Evolutionary conservation across 305 asterid species (phyloP).

Genomic region (Vinca major): DNA sequence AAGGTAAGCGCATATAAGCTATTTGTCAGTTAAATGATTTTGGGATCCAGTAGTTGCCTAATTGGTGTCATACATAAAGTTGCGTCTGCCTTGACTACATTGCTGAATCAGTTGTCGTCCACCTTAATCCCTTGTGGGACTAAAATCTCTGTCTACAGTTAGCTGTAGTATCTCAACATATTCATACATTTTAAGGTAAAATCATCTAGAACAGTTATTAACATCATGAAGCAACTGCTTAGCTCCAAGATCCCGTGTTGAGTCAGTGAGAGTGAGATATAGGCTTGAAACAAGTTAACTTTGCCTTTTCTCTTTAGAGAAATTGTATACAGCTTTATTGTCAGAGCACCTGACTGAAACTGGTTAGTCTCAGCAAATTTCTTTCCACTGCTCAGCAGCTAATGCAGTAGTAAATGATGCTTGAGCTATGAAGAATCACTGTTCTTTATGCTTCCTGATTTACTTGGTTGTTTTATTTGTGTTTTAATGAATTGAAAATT

Average conservation of each 20-base stretch:
- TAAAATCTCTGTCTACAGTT: neutral
- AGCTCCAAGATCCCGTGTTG: neutral
- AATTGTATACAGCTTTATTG: neutral
- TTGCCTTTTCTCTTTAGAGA: neutral
- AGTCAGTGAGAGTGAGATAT: neutral
- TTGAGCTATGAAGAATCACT: neutral
- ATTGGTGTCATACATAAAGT: neutral
- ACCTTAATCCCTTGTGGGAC: neutral
- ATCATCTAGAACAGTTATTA: neutral
- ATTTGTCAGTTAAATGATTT: neutral
- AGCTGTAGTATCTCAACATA: too few species aligned
- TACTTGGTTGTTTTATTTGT: neutral
- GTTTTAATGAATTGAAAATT: neutral
- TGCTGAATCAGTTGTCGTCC: neutral
- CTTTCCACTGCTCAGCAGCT: neutral
- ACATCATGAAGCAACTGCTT: neutral
- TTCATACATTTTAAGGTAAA: neutral
- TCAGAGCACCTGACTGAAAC: neutral
- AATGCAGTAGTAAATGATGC: neutral
- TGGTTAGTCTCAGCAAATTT: neutral
- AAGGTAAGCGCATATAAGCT: slow-evolving; percentile 40
- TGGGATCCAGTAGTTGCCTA: slow-evolving; percentile 6
- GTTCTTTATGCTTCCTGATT: neutral
- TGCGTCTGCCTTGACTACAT: neutral
- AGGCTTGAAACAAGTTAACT: neutral